Conservation (phyloP, 1,139 yeast species). For the Suzukiozyma palmioleophila region DNA sequence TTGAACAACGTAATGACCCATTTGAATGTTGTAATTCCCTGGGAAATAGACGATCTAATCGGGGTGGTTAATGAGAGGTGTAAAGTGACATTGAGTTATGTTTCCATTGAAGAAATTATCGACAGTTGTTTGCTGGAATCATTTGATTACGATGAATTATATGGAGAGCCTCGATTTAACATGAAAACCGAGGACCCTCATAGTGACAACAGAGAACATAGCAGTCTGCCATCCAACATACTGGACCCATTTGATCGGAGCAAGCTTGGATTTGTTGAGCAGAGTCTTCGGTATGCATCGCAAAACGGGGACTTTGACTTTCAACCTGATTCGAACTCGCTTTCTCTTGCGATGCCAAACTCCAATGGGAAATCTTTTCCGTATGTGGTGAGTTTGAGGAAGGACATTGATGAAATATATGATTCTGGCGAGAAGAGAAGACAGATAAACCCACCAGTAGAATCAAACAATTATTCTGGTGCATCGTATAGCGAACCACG, state of each 20-base stretch:
- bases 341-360: not conserved
- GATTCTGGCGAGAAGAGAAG: not conserved
- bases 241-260: not conserved
- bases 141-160: conserved; percentile 10
- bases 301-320: not conserved
- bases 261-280: not conserved
- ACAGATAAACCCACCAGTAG: not conserved
- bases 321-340: not conserved
- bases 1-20: conserved; percentile 40
- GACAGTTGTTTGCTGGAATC: conserved; percentile 55
- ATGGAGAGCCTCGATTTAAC: not conserved
- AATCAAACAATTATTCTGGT: not conserved
- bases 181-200: not conserved
- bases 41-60: conserved; percentile 55
- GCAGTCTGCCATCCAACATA: not conserved
- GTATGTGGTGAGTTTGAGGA: not conserved
- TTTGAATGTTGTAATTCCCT: conserved; percentile 48
- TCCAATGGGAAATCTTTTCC: not conserved
- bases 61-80: conserved; percentile 58
- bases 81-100: conserved; percentile 48
- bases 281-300: not conserved
- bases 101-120: conserved; percentile 61
- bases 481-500: not conserved
- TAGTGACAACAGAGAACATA: not conserved
- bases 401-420: not conserved